Evolutionary conservation across 805 yeast genomes (phyloP), one percentile per base, ranked within the genome.

Genomic region (Cyberlindnera samutprakarnensis): DNA sequence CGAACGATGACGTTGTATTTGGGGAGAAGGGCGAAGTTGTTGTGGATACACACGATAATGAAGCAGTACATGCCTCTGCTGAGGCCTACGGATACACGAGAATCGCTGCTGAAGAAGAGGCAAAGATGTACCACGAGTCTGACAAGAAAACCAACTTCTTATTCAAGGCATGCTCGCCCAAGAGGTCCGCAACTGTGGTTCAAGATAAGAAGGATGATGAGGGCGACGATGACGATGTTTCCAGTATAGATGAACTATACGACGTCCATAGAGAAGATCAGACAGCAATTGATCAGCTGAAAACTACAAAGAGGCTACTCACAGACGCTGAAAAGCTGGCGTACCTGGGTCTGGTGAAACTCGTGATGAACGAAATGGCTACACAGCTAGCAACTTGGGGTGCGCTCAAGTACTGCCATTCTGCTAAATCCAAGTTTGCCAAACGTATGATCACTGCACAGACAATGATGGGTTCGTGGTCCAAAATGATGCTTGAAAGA

Each of bases 241-340:
- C 41, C 3, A 29, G 49, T 10, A 61, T 56, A 5, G 46, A 41
- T 13, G 30, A 53, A 11, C 61, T 56, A 7, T 72, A 64, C 26
- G 78, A 61, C 19, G 57, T 30, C 52, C 46, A 17, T 43, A 43
- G 28, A 18, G 45, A 23, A 27, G 46, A 47, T 14, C 69, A 67
- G 15, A 43, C 65, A 39, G 72, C 85, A 0, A 57, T 59, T n/a
- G 74, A 72, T 28, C 94, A 88, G 35, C 61, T 92, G 41, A 73
- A 74, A 33, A 71, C 90, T 1, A 92, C 96, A 5, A 85, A 78
- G 52, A 72, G 75, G 16, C 72, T 92, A 73, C 66, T 92, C 12
- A 67, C 76, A 7, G 97, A 86, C 13, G 65, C 80, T 12, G 96
- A 92, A 54, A 79, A 84, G 47, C 79, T 88, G 39, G 97, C 97